phyloP scores from a whole-genome alignment of 495 filamentous ascomycete genomes.

The Bryoglossum gracile region DNA sequence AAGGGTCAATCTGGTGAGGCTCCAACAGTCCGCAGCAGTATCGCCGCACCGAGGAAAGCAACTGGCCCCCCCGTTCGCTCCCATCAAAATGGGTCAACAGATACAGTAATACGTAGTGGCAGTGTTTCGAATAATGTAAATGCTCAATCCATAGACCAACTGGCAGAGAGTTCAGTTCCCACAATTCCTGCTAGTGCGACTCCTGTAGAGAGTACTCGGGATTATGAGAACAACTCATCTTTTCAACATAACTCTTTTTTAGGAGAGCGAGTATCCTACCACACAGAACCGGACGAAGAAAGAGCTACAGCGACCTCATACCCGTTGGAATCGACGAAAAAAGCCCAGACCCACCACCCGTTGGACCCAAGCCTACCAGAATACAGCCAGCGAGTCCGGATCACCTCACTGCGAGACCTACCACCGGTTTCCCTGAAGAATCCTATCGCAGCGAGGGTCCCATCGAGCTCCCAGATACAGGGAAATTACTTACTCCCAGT shows the following conservation, averaged over 20 bases:
- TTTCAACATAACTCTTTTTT: constrained; percentile 21
- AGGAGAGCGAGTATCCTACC: neutral
- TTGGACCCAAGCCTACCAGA: constrained; percentile 18
- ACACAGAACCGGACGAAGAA: constrained; percentile 1
- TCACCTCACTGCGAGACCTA: constrained; percentile 18
- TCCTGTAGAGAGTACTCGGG: no score
- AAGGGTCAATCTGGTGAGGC: neutral
- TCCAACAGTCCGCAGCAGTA: neutral
- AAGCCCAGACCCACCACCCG: constrained; percentile 19
- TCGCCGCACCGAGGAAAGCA: constrained; percentile 12
- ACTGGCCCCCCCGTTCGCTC: constrained; percentile 11
- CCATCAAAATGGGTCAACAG: constrained; percentile 6
- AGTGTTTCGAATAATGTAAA: no score
- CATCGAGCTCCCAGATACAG: constrained; percentile 13
- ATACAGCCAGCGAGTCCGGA: constrained; percentile 15
- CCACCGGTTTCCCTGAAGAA: constrained; percentile 23
- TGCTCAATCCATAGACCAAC: no score
- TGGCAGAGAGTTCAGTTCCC: no score
- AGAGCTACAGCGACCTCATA: constrained; percentile 29
- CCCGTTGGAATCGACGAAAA: constrained; percentile 28
- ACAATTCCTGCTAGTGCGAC: no score
- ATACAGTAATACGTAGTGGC: constrained; percentile 13
- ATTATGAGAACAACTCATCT: no score
- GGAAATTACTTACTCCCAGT: constrained; percentile 4
- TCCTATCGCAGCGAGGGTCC: constrained; percentile 19